A percentile compares a stretch with the other conserved stretches of the same genome.
Evolutionary conservation across 164 flowering plant genomes (phyloP).

Genomic region (Piper longum): DNA sequence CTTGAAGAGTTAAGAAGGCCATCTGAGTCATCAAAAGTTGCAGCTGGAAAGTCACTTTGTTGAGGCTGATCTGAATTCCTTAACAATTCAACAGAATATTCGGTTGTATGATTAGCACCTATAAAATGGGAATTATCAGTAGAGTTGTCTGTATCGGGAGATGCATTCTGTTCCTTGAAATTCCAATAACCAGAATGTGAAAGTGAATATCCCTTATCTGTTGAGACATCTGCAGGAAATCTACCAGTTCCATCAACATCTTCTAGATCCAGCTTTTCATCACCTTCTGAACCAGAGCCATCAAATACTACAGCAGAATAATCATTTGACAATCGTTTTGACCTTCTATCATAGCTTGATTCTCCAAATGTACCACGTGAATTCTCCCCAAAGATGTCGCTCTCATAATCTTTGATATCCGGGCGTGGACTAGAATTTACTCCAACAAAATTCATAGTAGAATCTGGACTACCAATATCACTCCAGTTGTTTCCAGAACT

Average conservation of each 20-base stretch:
- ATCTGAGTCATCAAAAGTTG: slow-evolving; percentile 48
- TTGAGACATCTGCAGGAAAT: not conserved
- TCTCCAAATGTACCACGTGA: slow-evolving; percentile 11
- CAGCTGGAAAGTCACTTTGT: slow-evolving; percentile 21
- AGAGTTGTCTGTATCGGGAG: slow-evolving; percentile 3
- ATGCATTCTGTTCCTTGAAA: slow-evolving; percentile 8
- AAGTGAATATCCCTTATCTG: not conserved
- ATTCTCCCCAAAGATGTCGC: slow-evolving; percentile 12
- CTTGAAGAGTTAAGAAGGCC: slow-evolving; percentile 32
- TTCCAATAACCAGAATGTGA: slow-evolving; percentile 12
- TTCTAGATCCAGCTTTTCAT: slow-evolving; percentile 17
- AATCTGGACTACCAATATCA: not conserved
- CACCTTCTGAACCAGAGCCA: slow-evolving; percentile 46
- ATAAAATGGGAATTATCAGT: slow-evolving; percentile 9
- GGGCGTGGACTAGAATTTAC: slow-evolving; percentile 19
- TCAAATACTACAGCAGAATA: slow-evolving; percentile 35
- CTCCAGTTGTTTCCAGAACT: not conserved
- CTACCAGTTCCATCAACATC: slow-evolving; percentile 2
- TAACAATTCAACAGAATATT: slow-evolving; percentile 15
- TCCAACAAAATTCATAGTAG: slow-evolving; percentile 9
- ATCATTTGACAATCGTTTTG: slow-evolving; percentile 15
- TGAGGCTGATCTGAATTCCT: slow-evolving; percentile 13
- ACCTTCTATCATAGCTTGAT: slow-evolving; percentile 7
- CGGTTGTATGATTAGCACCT: slow-evolving; percentile 7
- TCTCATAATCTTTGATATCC: slow-evolving; percentile 10